Evolutionary conservation across 148 eudicot species (phyloP).

Genomic region (Drosera capensis): DNA sequence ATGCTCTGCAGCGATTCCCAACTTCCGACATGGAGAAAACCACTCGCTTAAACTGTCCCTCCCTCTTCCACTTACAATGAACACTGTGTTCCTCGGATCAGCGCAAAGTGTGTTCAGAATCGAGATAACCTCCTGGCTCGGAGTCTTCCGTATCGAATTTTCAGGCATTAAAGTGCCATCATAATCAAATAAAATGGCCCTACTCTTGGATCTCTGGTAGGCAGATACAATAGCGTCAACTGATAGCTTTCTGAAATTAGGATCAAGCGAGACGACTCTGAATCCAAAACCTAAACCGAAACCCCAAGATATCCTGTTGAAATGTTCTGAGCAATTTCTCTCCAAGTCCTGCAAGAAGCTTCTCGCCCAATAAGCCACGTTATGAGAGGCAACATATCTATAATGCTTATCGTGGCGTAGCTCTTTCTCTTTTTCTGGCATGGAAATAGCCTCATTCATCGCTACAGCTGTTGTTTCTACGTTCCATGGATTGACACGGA

Average conservation of each 20-base stretch:
- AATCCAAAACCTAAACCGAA: constrained; percentile 82
- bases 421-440: constrained; percentile 54
- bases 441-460: constrained; percentile 48
- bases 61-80: constrained; percentile 66
- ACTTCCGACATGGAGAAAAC: constrained; percentile 59
- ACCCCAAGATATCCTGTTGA: constrained; percentile 66
- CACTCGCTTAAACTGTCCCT: constrained; percentile 36
- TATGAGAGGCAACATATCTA: constrained; percentile 68
- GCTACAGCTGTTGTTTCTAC: constrained; percentile 66
- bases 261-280: constrained; percentile 65
- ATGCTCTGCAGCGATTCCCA: constrained; percentile 86
- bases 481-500: constrained; percentile 86
- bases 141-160: constrained; percentile 35
- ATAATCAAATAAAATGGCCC: constrained; percentile 73
- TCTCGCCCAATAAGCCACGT: constrained; percentile 75
- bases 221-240: constrained; percentile 76
- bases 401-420: constrained; percentile 79
- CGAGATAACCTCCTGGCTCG: constrained; percentile 39
- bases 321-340: constrained; percentile 67
- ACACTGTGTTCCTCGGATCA: constrained; percentile 62
- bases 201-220: constrained; percentile 48
- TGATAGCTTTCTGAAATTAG: constrained; percentile 62
- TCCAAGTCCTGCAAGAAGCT: constrained; percentile 79
- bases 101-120: constrained; percentile 40
- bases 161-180: constrained; percentile 65